phyloP scores from a whole-genome alignment of 257 asterid species.

The Cordia subcordata region DNA sequence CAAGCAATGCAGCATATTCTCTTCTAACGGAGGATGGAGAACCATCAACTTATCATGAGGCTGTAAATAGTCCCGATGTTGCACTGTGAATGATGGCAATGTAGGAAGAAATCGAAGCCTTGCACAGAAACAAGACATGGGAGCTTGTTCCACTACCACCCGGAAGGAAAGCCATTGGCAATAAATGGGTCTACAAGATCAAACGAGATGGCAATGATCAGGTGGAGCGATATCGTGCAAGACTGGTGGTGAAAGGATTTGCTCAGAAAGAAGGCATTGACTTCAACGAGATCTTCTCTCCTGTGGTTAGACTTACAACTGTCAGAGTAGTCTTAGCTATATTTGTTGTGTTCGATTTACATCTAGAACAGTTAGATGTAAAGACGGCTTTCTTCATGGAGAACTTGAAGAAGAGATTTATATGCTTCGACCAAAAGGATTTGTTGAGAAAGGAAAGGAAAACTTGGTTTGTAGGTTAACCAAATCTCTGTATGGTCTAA shows the following conservation, averaged over 20 bases:
- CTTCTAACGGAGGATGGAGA: conserved; percentile 17
- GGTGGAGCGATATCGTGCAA: background rate
- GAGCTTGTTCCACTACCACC: conserved; percentile 10
- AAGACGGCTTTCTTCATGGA: conserved; percentile 2
- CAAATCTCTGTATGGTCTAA: background rate
- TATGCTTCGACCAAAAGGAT: background rate
- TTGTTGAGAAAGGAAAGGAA: background rate
- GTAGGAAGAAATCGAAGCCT: conserved; percentile 11
- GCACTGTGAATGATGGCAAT: conserved; percentile 15
- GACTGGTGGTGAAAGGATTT: background rate
- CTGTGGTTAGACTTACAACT: background rate
- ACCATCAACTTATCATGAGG: conserved; percentile 11
- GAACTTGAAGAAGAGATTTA: background rate
- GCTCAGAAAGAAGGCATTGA: background rate
- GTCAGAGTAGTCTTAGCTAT: background rate
- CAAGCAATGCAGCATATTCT: conserved; percentile 11
- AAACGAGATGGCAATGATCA: background rate
- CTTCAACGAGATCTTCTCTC: background rate
- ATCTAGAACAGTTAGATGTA: background rate
- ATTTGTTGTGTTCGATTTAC: background rate
- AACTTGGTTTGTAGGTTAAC: conserved; percentile 1
- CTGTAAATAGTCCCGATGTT: background rate
- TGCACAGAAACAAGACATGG: conserved; percentile 12
- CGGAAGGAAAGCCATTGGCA: conserved; percentile 9
- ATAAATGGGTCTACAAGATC: conserved; percentile 3